Evolutionary conservation across 2,329 filamentous ascomycete species (phyloP).

Genomic region (Claviceps sp.): DNA sequence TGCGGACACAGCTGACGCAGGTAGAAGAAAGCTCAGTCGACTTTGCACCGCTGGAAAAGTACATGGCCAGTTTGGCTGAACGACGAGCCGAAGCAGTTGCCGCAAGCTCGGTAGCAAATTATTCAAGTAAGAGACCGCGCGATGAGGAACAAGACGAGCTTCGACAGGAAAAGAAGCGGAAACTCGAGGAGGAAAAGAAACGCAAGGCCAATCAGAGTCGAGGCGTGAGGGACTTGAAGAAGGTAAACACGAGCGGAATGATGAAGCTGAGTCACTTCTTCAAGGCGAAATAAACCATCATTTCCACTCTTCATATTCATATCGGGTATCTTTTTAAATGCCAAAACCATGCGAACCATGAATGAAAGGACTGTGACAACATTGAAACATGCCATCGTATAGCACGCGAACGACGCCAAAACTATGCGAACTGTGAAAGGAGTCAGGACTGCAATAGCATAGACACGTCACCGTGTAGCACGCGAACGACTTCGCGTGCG

Average conservation of each 20-base stretch:
- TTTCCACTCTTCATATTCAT: slow-evolving; percentile 7
- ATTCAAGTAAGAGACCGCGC: slow-evolving; percentile 51
- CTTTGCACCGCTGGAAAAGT: slow-evolving; percentile 58
- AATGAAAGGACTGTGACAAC: neutral
- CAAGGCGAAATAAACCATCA: slow-evolving; percentile 41
- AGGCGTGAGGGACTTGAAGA: slow-evolving; percentile 68
- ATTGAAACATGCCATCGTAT: slow-evolving; percentile 11
- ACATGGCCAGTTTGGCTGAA: slow-evolving; percentile 51
- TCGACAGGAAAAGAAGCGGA: slow-evolving; percentile 67
- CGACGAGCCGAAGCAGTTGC: slow-evolving; percentile 60
- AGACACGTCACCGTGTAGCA: slow-evolving; percentile 14
- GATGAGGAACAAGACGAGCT: slow-evolving; percentile 56
- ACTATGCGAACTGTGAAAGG: neutral
- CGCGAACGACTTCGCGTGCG: slow-evolving; percentile 21
- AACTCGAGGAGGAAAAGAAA: slow-evolving; percentile 74
- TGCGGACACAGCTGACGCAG: slow-evolving; percentile 28
- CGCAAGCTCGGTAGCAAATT: slow-evolving; percentile 54
- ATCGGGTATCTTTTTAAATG: slow-evolving; percentile 17
- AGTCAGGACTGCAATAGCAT: neutral
- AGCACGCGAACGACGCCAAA: slow-evolving; percentile 18
- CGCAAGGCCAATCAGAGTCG: slow-evolving; percentile 62
- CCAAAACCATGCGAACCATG: neutral
- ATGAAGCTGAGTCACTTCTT: slow-evolving; percentile 96
- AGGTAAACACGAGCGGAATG: slow-evolving; percentile 87
- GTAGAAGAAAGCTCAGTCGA: slow-evolving; percentile 30